Conservation (phyloP, 441 rosid species). For the Syzygium syzygioides region DNA sequence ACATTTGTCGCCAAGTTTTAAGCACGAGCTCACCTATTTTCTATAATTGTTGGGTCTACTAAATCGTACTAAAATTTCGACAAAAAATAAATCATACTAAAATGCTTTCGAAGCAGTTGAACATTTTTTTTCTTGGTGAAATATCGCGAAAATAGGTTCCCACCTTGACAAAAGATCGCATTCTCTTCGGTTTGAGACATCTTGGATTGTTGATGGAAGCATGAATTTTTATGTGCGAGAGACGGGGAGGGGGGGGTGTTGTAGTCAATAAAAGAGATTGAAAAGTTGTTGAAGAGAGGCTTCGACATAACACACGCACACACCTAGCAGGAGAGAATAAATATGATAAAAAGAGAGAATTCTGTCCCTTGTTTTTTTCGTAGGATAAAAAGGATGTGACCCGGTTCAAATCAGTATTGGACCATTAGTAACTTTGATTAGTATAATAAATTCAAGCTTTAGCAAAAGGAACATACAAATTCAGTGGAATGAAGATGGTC, state of each 20-base stretch:
- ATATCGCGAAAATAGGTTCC: not conserved
- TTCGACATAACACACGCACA: too few relatives aligned
- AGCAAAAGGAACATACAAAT: not conserved
- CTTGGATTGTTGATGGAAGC: not conserved
- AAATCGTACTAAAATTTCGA: too few relatives aligned
- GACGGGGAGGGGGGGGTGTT: too few relatives aligned
- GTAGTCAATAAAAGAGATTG: too few relatives aligned
- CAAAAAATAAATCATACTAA: too few relatives aligned
- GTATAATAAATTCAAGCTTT: not conserved
- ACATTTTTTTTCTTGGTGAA: not conserved
- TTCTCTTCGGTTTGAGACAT: not conserved
- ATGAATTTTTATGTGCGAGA: too few relatives aligned
- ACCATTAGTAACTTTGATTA: not conserved
- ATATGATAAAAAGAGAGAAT: not conserved
- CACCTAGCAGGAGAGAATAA: not conserved
- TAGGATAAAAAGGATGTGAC: not conserved
- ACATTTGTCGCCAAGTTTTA: too few relatives aligned
- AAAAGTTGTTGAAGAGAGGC: not conserved
- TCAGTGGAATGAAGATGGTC: not conserved
- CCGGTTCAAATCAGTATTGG: not conserved
- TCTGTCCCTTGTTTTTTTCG: not conserved
- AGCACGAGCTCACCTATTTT: not conserved
- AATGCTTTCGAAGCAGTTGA: too few relatives aligned
- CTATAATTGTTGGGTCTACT: not conserved
- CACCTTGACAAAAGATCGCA: not conserved